Evolutionary conservation across 345 rosid species (phyloP).

Genomic region (Luvunga scandens): DNA sequence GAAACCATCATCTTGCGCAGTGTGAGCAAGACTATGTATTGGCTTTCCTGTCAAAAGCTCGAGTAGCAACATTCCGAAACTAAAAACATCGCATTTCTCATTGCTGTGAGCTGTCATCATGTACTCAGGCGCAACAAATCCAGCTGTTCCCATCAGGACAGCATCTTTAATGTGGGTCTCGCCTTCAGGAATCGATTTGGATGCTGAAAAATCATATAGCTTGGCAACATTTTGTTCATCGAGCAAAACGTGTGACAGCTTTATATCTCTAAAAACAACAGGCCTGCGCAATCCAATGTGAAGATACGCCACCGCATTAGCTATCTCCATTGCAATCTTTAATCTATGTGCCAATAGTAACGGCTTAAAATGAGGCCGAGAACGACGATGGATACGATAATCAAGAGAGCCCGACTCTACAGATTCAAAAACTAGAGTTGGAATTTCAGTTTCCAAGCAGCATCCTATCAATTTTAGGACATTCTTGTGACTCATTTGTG

Average conservation of each 20-base stretch:
- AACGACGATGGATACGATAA: neutral
- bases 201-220: slow-evolving; percentile 12
- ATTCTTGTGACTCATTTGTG: slow-evolving; percentile 22
- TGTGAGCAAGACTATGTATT: too few species aligned
- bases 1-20: neutral
- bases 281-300: slow-evolving; percentile 21
- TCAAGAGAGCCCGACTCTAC: slow-evolving; percentile 8
- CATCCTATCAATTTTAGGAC: slow-evolving; percentile 25
- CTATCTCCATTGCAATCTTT: slow-evolving; percentile 23
- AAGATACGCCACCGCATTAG: slow-evolving; percentile 17
- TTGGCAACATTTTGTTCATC: slow-evolving; percentile 14
- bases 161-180: neutral
- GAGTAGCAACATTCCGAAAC: slow-evolving; percentile 14
- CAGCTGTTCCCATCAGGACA: neutral
- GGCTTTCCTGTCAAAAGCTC: slow-evolving; percentile 15
- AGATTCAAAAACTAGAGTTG: slow-evolving; percentile 16
- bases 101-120: neutral
- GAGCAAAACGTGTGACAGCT: slow-evolving; percentile 2
- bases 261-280: slow-evolving; percentile 20
- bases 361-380: neutral
- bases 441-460: slow-evolving; percentile 21
- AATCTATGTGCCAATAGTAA: slow-evolving; percentile 17
- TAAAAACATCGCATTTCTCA: slow-evolving; percentile 29
- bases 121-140: slow-evolving; percentile 10
- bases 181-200: slow-evolving; percentile 25